Conservation (phyloP, 257 asterid species). For the Plantago elongata region DNA sequence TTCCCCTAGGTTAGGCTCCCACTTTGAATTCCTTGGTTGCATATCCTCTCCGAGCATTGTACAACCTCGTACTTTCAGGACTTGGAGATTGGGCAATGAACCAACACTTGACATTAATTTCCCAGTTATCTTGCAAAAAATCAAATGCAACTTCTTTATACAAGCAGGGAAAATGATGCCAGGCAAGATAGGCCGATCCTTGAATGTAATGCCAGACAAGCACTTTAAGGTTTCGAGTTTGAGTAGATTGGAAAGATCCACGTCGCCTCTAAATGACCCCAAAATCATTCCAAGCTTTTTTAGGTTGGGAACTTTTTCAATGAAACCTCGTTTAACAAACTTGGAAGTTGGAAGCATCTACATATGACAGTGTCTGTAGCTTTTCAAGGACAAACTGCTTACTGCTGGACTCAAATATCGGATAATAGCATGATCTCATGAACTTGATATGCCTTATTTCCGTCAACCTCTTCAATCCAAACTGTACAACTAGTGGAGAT, state of each 20-base stretch:
- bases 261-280: neutral
- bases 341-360: neutral
- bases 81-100: neutral
- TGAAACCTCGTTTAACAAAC: neutral
- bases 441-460: neutral
- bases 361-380: neutral
- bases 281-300: neutral
- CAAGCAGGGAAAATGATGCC: neutral
- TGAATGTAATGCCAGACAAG: neutral
- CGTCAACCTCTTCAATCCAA: neutral
- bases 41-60: neutral
- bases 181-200: neutral
- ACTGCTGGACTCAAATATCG: neutral
- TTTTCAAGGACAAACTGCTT: neutral
- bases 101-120: neutral
- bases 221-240: neutral
- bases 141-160: neutral
- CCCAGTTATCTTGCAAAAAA: neutral
- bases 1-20: conserved; percentile 1
- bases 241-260: neutral
- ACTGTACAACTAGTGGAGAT: neutral
- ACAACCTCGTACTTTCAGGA: neutral
- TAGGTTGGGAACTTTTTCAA: conserved; percentile 1
- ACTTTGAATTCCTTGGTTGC: neutral
- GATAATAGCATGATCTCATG: neutral